These are phyloP conservation scores for Pestalotiopsis sp. DNA, from an alignment of 2,329 filamentous ascomycete species.

Conservation along the genomic window DNA sequence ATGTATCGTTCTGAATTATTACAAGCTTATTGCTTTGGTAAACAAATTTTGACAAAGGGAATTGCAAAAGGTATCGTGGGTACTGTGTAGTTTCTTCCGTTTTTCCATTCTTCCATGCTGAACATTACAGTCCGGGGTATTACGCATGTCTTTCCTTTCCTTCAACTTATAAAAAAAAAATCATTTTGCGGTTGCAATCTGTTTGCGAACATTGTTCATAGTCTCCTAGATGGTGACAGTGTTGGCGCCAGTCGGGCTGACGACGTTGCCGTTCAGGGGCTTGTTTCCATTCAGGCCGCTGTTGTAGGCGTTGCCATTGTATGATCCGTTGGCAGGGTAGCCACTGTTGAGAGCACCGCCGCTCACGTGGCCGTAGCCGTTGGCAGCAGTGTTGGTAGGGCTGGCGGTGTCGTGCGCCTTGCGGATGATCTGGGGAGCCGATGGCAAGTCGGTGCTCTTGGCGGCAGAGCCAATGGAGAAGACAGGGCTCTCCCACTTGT, in stretches of 20 bases:
- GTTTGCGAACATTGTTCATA: not conserved
- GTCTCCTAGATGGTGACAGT: conserved; percentile 10
- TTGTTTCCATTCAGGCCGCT: not conserved
- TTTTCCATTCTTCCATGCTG: not conserved
- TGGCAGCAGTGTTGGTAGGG: conserved; percentile 7
- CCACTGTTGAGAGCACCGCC: not conserved
- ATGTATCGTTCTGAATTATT: conserved; percentile 4
- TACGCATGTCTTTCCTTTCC: not conserved
- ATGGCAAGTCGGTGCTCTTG: conserved; percentile 73
- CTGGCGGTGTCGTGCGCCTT: conserved; percentile 40
- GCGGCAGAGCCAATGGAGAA: conserved; percentile 83
- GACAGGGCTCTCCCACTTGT: conserved; percentile 92
- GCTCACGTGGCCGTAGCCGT: not conserved
- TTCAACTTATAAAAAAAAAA: not conserved
- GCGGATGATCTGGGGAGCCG: conserved; percentile 51
- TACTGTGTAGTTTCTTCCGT: conserved; percentile 1
- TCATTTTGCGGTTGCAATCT: not conserved
- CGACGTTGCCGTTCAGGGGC: not conserved
- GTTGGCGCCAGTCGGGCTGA: not conserved
- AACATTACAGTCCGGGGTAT: conserved; percentile 2
- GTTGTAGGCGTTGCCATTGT: not conserved
- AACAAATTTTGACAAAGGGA: not conserved
- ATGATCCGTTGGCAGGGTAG: not conserved
- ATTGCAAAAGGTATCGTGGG: conserved; percentile 13
- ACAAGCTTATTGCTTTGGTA: not conserved